Evolutionary conservation across 768 basidiomycete species (phyloP).

Genomic region (Mycena maculata): DNA sequence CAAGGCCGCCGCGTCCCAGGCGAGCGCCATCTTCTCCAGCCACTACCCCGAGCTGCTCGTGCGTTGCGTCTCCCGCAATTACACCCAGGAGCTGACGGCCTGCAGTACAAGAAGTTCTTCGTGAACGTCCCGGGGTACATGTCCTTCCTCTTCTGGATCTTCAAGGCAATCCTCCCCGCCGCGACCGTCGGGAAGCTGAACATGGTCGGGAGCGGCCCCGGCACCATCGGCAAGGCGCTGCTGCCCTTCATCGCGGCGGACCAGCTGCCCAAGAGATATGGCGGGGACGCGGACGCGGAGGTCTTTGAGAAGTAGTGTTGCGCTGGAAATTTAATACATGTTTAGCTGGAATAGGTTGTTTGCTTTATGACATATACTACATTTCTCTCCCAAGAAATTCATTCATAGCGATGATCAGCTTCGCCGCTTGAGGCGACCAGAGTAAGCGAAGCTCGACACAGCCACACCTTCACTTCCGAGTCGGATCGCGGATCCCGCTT

Average conservation of each 20-base stretch:
- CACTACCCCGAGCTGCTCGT: slow-evolving; percentile 88
- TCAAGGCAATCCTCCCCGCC: slow-evolving; percentile 78
- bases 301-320: slow-evolving; percentile 30
- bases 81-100: slow-evolving; percentile 10
- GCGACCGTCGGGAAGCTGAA: slow-evolving; percentile 85
- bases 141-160: slow-evolving; percentile 87
- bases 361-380: no score
- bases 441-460: no score
- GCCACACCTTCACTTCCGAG: no score
- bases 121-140: slow-evolving; percentile 82
- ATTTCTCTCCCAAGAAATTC: no score
- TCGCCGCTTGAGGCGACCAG: no score
- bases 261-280: slow-evolving; percentile 77
- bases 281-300: slow-evolving; percentile 64
- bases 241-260: slow-evolving; percentile 64
- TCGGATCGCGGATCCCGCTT: no score
- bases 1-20: slow-evolving; percentile 81
- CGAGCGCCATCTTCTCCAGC: slow-evolving; percentile 76
- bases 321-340: not conserved
- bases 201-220: slow-evolving; percentile 75
- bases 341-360: not conserved
- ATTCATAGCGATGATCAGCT: no score
- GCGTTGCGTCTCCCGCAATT: slow-evolving; percentile 33
- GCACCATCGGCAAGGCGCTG: slow-evolving; percentile 69
- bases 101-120: slow-evolving; percentile 80